Conservation (phyloP, 768 basidiomycete genomes). For the Psilocybe subaeruginosa region DNA sequence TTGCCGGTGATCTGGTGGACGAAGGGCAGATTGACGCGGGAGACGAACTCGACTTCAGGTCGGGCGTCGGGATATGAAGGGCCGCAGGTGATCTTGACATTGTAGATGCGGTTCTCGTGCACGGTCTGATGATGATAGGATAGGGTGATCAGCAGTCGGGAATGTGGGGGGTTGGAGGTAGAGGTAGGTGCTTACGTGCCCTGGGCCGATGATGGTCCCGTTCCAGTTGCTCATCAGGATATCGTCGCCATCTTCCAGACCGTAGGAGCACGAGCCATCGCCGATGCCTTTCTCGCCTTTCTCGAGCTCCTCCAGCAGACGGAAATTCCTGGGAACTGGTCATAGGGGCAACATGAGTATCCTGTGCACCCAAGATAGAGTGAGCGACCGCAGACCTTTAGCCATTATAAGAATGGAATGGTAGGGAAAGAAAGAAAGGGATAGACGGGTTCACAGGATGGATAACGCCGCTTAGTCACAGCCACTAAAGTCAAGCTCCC, state of each 20-base stretch:
- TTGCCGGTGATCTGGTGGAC: slow-evolving; percentile 76
- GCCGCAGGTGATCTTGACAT: slow-evolving; percentile 87
- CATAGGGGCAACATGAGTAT: not conserved
- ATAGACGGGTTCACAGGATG: not conserved
- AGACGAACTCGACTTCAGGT: slow-evolving; percentile 84
- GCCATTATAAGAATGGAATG: slow-evolving; percentile 40
- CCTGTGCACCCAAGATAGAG: not conserved
- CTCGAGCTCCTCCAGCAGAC: slow-evolving; percentile 96
- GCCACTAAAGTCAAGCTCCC: slow-evolving; percentile 25
- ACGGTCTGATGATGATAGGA: slow-evolving; percentile 64
- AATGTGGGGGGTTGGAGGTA: not conserved
- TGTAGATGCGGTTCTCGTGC: slow-evolving; percentile 99
- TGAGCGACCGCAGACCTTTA: slow-evolving; percentile 40
- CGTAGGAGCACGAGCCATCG: slow-evolving; percentile 97
- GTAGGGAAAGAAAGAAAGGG: slow-evolving; percentile 8
- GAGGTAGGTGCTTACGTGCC: slow-evolving; percentile 68
- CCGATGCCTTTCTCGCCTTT: slow-evolving; percentile 99
- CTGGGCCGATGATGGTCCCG: slow-evolving; percentile 98
- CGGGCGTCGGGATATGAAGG: slow-evolving; percentile 74
- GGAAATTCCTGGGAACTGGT: slow-evolving; percentile 94
- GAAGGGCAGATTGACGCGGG: slow-evolving; percentile 92
- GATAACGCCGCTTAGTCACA: slow-evolving; percentile 26
- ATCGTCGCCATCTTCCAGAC: slow-evolving; percentile 93
- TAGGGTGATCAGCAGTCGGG: not conserved
- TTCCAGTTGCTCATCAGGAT: slow-evolving; percentile 99